Percentiles rank a stretch among this genome's conserved stretches.
phyloP scores from a whole-genome alignment of 495 filamentous ascomycete species.

The Cercophora samala region DNA sequence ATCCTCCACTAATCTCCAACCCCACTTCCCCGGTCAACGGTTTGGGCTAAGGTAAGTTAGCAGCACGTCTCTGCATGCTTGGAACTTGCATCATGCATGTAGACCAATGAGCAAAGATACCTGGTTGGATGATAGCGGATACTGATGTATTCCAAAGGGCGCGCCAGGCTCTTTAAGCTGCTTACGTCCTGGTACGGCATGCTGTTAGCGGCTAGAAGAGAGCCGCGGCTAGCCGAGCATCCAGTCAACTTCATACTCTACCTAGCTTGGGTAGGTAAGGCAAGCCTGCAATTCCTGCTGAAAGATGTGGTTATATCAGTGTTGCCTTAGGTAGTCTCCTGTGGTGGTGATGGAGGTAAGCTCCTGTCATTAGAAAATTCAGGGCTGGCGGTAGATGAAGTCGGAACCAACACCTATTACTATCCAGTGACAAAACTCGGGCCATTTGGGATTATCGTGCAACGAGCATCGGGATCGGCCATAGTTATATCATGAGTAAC shows the following conservation, averaged over 20 bases:
- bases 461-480: constrained; percentile 69
- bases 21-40: not conserved
- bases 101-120: too few species aligned
- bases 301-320: too few species aligned
- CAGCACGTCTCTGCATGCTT: not conserved
- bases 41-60: not conserved
- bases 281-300: too few species aligned
- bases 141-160: not conserved
- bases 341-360: constrained; percentile 62
- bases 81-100: not conserved
- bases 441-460: constrained; percentile 60
- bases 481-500: constrained; percentile 46
- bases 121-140: not conserved
- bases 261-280: too few species aligned
- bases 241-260: not conserved
- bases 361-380: constrained; percentile 34
- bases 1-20: not conserved
- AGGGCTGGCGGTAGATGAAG: not conserved
- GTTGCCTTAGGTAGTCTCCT: constrained; percentile 64
- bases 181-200: not conserved
- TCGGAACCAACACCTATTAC: constrained; percentile 17
- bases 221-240: not conserved
- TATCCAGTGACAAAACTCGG: constrained; percentile 74
- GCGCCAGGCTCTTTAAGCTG: not conserved
- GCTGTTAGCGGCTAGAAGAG: not conserved